Conservation (phyloP, 1,139 yeast species). For the Sugiyamaella paludigena region DNA sequence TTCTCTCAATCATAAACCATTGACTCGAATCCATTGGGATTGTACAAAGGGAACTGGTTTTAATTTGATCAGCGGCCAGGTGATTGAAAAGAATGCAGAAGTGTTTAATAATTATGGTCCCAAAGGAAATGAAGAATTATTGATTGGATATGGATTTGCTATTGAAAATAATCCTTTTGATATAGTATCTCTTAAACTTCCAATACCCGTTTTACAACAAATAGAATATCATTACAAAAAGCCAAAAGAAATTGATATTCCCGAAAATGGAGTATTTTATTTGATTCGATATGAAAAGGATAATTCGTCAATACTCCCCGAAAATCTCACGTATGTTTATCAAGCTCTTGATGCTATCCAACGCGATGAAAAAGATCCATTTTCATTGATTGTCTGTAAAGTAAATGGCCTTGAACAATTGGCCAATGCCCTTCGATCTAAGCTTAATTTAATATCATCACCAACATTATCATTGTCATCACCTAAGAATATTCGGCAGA, state of each 20-base stretch:
- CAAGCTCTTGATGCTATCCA: conserved; percentile 13
- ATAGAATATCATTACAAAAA: conserved; percentile 1
- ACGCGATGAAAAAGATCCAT: conserved; percentile 3
- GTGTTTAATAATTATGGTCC: conserved; percentile 81
- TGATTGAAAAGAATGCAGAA: conserved; percentile 44
- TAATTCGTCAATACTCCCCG: conserved; percentile 20
- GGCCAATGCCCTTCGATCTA: conserved; percentile 4
- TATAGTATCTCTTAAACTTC: conserved; percentile 50
- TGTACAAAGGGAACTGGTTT: conserved; percentile 32
- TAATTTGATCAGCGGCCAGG: conserved; percentile 30
- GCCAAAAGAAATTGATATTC: conserved; percentile 10
- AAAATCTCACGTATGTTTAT: conserved; percentile 20
- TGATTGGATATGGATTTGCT: conserved; percentile 64
- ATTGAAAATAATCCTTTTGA: conserved; percentile 61
- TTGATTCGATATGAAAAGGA: conserved; percentile 17
- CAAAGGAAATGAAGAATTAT: conserved; percentile 76
- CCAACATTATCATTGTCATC: conserved; percentile 1
- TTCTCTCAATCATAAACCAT: conserved; percentile 66
- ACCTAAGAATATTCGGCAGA: conserved; percentile 16
- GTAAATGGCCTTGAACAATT: conserved; percentile 11
- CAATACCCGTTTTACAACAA: neutral
- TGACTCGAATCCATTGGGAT: conserved; percentile 65
- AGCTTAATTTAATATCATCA: neutral
- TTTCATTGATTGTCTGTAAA: conserved; percentile 7
- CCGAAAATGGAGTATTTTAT: conserved; percentile 22